phyloP scores from a whole-genome alignment of 345 rosid species.

The Populus tremula region DNA sequence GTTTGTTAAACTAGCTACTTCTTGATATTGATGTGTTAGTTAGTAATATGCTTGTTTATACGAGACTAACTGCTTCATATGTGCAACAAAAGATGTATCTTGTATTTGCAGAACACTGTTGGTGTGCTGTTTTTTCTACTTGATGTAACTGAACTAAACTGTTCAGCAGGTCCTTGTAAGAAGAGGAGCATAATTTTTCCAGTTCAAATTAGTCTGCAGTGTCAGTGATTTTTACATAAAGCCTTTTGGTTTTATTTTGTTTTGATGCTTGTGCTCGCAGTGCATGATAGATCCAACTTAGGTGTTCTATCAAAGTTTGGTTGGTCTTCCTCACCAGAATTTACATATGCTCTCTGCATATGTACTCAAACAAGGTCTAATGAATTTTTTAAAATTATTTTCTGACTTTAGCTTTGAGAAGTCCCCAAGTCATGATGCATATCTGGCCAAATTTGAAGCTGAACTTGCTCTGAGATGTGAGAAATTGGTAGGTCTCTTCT shows the following conservation, averaged over 20 bases:
- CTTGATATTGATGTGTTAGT: not conserved
- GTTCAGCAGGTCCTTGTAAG: conserved; percentile 16
- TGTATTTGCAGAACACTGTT: conserved; percentile 15
- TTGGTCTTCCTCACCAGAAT: not conserved
- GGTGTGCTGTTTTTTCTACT: conserved; percentile 23
- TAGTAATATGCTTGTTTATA: not conserved
- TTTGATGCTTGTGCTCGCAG: not conserved
- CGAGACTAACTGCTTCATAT: conserved; percentile 15
- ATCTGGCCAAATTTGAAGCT: conserved; percentile 79
- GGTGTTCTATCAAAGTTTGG: not conserved
- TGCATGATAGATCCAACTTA: not conserved
- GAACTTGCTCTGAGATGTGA: conserved; percentile 92
- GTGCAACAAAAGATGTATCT: conserved; percentile 21
- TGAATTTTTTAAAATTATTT: not conserved
- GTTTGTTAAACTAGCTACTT: not conserved
- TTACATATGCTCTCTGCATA: not conserved
- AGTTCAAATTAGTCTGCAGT: not conserved
- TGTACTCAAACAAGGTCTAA: not conserved
- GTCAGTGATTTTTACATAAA: not conserved
- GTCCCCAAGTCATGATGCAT: conserved; percentile 73
- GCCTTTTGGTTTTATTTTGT: not conserved
- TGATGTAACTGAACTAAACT: conserved; percentile 21
- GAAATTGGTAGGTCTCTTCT: conserved; percentile 62
- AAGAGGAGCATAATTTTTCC: not conserved
- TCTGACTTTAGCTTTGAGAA: conserved; percentile 70